Conservation (phyloP, 192 early-diverging fungal genomes). For the Mortierella antarctica region DNA sequence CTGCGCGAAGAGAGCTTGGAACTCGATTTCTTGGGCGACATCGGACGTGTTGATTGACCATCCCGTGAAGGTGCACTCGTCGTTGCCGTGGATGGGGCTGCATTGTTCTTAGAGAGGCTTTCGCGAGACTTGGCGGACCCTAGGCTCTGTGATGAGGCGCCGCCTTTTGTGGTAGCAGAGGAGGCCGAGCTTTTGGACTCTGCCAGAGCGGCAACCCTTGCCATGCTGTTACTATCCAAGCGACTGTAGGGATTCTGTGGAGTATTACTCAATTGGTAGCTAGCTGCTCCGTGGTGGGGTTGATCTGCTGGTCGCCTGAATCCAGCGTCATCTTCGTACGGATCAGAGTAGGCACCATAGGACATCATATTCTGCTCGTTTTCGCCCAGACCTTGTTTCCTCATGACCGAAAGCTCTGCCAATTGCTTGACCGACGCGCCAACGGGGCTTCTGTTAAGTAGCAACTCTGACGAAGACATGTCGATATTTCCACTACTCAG, state of each 20-base stretch:
- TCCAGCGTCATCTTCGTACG: conserved; percentile 6
- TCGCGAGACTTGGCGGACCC: conserved; percentile 17
- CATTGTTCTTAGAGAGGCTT: conserved; percentile 5
- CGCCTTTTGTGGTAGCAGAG: background rate
- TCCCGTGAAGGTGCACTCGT: conserved; percentile 3
- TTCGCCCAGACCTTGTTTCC: background rate
- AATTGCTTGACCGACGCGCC: conserved; percentile 21
- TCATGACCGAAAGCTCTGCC: conserved; percentile 6
- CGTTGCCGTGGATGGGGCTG: background rate
- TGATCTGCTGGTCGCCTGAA: conserved; percentile 3
- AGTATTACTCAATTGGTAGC: too few relatives aligned
- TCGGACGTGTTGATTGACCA: background rate
- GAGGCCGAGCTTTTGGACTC: background rate
- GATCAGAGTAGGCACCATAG: conserved; percentile 10
- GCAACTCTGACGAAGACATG: background rate
- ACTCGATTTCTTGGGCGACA: conserved; percentile 18
- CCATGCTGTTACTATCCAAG: too few relatives aligned
- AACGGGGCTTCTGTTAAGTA: background rate
- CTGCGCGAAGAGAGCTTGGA: conserved; percentile 5
- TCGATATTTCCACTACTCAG: background rate
- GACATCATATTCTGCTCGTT: background rate
- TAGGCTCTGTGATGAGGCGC: conserved; percentile 1
- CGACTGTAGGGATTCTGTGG: too few relatives aligned
- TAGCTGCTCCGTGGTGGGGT: too few relatives aligned
- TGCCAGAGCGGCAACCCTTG: background rate